Evolutionary conservation across 768 basidiomycete species (phyloP).

Genomic region (Pleurotus citrinopileatus): DNA sequence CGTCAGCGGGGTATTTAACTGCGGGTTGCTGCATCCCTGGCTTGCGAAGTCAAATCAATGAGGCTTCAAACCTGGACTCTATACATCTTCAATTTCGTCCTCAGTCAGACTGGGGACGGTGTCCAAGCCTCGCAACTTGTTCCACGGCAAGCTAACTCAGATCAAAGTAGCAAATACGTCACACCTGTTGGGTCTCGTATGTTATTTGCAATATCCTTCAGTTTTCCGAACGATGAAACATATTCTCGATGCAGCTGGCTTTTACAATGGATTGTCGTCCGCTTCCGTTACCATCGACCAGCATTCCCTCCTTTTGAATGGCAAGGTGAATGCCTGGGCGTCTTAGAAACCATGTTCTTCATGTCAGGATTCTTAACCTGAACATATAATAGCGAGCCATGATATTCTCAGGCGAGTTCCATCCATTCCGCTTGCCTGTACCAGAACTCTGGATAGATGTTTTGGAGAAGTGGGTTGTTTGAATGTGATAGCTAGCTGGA

Average conservation of each 20-base stretch:
- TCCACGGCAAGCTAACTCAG: slow-evolving; percentile 19
- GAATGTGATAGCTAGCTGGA: not conserved
- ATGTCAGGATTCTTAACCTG: not conserved
- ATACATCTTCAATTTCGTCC: no score
- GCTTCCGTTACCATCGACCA: slow-evolving; percentile 33
- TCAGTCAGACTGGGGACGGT: no score
- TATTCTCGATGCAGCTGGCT: slow-evolving; percentile 14
- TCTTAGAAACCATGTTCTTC: not conserved
- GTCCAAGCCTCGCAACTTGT: no score
- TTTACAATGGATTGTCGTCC: slow-evolving; percentile 25
- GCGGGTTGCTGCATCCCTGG: no score
- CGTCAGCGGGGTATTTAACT: no score
- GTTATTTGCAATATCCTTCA: not conserved
- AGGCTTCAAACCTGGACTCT: no score
- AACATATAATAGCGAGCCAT: slow-evolving; percentile 35
- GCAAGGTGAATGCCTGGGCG: slow-evolving; percentile 21
- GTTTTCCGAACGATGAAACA: not conserved
- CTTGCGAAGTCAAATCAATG: no score
- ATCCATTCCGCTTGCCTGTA: slow-evolving; percentile 64
- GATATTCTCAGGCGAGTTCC: slow-evolving; percentile 67
- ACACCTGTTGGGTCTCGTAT: slow-evolving; percentile 20
- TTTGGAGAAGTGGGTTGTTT: slow-evolving; percentile 50
- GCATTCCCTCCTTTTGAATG: slow-evolving; percentile 32
- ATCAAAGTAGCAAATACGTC: slow-evolving; percentile 22
- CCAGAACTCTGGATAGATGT: slow-evolving; percentile 68